Evolutionary conservation across 1,284 basidiomycete genomes (phyloP).

Genomic region (Serendipita sp.): DNA sequence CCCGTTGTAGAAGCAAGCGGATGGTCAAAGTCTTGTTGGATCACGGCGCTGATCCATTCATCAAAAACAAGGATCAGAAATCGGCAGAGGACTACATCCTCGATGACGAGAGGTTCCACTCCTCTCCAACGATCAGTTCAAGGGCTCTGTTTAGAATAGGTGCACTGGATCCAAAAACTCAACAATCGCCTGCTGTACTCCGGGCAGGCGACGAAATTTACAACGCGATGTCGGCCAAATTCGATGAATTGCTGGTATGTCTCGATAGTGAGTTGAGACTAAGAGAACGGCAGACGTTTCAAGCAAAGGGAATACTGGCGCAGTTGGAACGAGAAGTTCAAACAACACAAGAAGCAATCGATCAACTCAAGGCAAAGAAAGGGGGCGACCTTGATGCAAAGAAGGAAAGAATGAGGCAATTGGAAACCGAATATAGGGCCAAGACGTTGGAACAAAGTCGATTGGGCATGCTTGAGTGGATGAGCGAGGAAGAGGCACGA

Average conservation of each 20-base stretch:
- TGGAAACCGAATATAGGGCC: constrained; percentile 52
- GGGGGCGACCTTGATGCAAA: constrained; percentile 56
- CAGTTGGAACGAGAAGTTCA: constrained; percentile 88
- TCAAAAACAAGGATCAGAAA: constrained; percentile 90
- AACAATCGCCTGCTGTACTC: constrained; percentile 79
- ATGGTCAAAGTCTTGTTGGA: constrained; percentile 93
- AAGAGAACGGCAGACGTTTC: constrained; percentile 83
- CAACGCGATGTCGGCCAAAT: constrained; percentile 72
- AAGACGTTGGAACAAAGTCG: constrained; percentile 74
- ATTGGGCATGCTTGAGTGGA: constrained; percentile 84
- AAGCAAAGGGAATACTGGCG: constrained; percentile 75
- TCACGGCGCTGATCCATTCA: constrained; percentile 93
- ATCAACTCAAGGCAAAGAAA: constrained; percentile 47
- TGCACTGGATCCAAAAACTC: constrained; percentile 40
- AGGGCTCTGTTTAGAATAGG: constrained; percentile 21
- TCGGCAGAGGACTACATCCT: constrained; percentile 98
- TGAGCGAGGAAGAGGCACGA: constrained; percentile 68
- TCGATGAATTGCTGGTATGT: constrained; percentile 81
- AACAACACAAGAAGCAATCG: constrained; percentile 69
- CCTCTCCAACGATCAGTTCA: constrained; percentile 68
- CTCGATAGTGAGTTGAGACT: constrained; percentile 88
- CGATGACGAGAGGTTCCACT: constrained; percentile 94
- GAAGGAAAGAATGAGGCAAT: constrained; percentile 40
- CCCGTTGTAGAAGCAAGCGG: constrained; percentile 90
- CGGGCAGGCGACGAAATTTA: constrained; percentile 74